Base-by-base conservation (phyloP, 1,139 yeast species). In the Geotrichum histeridarum region DNA sequence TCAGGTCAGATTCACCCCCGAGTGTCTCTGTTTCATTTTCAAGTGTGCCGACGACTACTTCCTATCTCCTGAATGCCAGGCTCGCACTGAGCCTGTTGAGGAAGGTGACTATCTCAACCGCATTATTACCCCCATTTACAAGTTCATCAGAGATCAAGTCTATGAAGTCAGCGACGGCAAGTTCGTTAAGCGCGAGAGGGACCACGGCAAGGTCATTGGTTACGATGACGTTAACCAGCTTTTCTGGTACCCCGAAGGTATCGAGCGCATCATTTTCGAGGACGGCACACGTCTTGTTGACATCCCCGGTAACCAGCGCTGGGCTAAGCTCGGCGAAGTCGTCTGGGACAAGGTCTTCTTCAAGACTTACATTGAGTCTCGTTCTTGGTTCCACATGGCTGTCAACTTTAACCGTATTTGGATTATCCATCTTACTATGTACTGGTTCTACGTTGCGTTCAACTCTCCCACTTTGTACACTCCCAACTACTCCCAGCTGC, bases 231-330 rank as follows among this genome's bases (percentile, higher is more conserved):
- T 93, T 59, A 93, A 94, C 74, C 99, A 94, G 77, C 81, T 93
- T 65, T 93, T 93, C 76, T 93, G 99, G 99, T 94, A 93, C 74
- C 98, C 99, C 45, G 98, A 93, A 75, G 99, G 99, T 78, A 86
- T 93, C 65, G 86, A 94, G 59, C 85, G 95, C 75, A 91, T 93
- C 67, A 80, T 86, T 51, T 82, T 91, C 67, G 91, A 86, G 69
- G 98, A 93, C 70, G 96, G 95, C 61, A 77, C 95, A 37, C 84
- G 96, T 70, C 77, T 93, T 68, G 89, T 93, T 55, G 99, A 94
- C 66, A 75, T 90, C 66, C 95, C 97, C 45, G 80, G 83, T 59
- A 88, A 84, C 66, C 96, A 93, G 73, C 86, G 99, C 72, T 94
- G 81, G 71, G 79, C 83, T 67, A 84, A 86, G 72, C 79, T 93